Base-by-base conservation (phyloP, 345 rosid species). In the Citrus medica region DNA sequence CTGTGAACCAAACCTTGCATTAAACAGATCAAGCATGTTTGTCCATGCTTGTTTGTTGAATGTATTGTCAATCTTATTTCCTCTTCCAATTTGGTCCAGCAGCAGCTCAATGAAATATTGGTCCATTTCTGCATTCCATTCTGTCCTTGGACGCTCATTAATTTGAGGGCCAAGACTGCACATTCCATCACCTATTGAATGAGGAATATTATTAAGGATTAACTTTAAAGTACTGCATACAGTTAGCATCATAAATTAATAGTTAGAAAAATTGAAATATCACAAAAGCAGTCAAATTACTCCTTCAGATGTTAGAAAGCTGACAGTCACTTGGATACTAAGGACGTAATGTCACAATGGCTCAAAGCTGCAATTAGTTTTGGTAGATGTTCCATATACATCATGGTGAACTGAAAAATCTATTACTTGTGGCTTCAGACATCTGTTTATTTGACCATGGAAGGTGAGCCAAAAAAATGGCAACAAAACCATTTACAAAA, bases 1-100 rank as follows among this genome's bases (percentile, higher is more conserved):
- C 28, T 88, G 93, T 83, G 87, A 79, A 71, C 91, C 87, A 74
- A 89, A 91, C 78, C 84, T 91, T 79, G 84, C 86, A 85, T 89
- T 92, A 86, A 94, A 94, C 65, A 87, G 79, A 51, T 81, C 83
- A 59, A 94, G 90, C 95, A 94, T 94, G 60, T 92, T 94, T 4
- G 84, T 84, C 98, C 97, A 92, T 35, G 96, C 95, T 83, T 92
- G 96, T 76, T 92, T 94, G 79, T 72, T 89, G 72, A 92, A 94
- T 67, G 89, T 79, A 73, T 83, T 86, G 71, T 82, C 86, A 51
- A 69, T 80, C 87, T 83, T 92, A 69, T 90, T 92, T 80, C 98
- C 93, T 85, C 87, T 89, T 67, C 89, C 90, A 9, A 91, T 85
- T 78, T 92, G 93, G 81, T 90, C 97, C 80, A 94, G 81, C 92